Conservation (phyloP, 2,329 filamentous ascomycete genomes). For the Exophiala oligosperma region DNA sequence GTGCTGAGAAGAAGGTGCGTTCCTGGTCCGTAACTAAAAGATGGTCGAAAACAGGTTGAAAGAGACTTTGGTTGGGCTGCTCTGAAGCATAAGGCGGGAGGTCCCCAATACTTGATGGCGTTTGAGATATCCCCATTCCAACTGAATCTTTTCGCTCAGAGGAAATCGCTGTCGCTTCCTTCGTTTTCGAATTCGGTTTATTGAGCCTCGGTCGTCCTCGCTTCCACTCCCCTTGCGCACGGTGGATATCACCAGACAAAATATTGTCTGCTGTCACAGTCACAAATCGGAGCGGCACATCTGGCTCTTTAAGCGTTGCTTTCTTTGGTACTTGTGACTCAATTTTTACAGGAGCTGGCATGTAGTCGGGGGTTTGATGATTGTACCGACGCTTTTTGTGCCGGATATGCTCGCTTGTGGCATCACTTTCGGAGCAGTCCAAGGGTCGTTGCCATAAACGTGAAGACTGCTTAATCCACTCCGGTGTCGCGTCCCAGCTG, state of each 20-base stretch:
- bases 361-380: not conserved
- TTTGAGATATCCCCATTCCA: not conserved
- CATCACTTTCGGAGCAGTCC: not conserved
- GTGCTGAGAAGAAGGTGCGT: not conserved
- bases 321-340: not conserved
- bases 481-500: conserved; percentile 2
- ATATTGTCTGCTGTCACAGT: not conserved
- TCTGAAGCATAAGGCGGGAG: not conserved
- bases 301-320: not conserved
- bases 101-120: not conserved
- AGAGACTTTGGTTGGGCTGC: not conserved
- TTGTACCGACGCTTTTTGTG: not conserved
- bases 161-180: not conserved
- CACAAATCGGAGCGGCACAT: not conserved
- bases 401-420: not conserved
- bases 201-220: not conserved
- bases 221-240: conserved; percentile 1
- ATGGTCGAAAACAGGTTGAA: conserved; percentile 4
- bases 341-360: not conserved
- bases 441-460: not conserved
- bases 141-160: not conserved
- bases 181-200: not conserved
- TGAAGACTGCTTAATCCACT: not conserved
- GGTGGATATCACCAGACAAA: not conserved
- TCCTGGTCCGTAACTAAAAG: not conserved